These are phyloP conservation scores for Dichotomocladium elegans DNA, from an alignment of 371 early-diverging fungal genomes.

Conservation along the genomic window DNA sequence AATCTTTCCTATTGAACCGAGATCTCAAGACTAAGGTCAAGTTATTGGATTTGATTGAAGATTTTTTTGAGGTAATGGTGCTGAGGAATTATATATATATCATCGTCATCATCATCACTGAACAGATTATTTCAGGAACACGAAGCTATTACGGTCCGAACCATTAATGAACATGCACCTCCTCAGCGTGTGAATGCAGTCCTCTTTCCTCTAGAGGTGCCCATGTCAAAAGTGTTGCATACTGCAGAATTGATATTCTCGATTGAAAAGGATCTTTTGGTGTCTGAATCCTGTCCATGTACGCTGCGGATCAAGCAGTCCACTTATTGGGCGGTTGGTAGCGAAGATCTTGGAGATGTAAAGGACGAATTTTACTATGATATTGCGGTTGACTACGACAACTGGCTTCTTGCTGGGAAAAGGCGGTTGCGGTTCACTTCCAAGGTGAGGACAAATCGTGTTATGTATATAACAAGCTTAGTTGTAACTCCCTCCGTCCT, in stretches of 20 bases:
- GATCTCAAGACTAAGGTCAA: constrained; percentile 51
- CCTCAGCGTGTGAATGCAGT: constrained; percentile 25
- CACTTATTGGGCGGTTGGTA: constrained; percentile 47
- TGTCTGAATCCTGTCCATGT: constrained; percentile 58
- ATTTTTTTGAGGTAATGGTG: constrained; percentile 47
- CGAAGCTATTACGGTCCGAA: constrained; percentile 36
- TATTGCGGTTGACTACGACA: constrained; percentile 64
- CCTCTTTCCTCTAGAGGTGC: constrained; percentile 53
- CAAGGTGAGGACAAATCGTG: constrained; percentile 29
- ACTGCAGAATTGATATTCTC: constrained; percentile 56
- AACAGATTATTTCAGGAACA: constrained; percentile 16
- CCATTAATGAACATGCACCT: constrained; percentile 25
- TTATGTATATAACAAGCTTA: neutral
- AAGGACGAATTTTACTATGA: constrained; percentile 58
- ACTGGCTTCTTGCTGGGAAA: constrained; percentile 71
- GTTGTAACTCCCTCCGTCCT: too few species aligned
- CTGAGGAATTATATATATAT: neutral
- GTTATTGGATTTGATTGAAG: constrained; percentile 46
- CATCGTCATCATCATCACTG: neutral
- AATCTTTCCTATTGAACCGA: constrained; percentile 50
- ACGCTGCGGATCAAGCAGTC: constrained; percentile 54
- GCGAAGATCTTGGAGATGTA: constrained; percentile 6
- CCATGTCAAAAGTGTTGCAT: constrained; percentile 49
- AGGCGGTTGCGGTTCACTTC: constrained; percentile 55
- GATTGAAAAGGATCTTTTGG: constrained; percentile 37